A percentile compares a stretch with the other conserved stretches of the same genome.
These are phyloP conservation scores for Cercospora sojina DNA, from an alignment of 2,329 filamentous ascomycete species.

Conservation along the genomic window DNA sequence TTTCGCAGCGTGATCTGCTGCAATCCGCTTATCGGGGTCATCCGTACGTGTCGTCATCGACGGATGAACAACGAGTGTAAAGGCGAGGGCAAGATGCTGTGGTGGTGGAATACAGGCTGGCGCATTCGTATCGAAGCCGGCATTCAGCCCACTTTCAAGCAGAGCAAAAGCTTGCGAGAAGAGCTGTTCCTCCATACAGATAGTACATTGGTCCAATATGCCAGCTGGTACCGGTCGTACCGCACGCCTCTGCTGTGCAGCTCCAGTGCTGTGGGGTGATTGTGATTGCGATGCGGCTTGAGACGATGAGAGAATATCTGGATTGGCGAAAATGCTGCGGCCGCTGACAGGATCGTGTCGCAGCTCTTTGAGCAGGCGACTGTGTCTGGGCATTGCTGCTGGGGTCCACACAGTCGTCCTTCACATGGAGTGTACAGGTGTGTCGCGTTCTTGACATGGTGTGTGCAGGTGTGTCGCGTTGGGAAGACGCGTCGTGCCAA, in stretches of 20 bases:
- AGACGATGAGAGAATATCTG: slow-evolving; percentile 10
- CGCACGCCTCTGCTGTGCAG: slow-evolving; percentile 9
- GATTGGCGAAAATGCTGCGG: slow-evolving; percentile 15
- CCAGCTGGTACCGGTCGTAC: slow-evolving; percentile 7
- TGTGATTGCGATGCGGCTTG: background rate
- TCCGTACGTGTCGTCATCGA: slow-evolving; percentile 70
- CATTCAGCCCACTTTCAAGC: slow-evolving; percentile 61
- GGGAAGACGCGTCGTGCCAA: background rate
- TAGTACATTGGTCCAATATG: slow-evolving; percentile 20
- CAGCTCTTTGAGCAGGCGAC: slow-evolving; percentile 15
- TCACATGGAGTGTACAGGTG: background rate
- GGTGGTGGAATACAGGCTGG: slow-evolving; percentile 66
- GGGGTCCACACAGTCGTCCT: background rate
- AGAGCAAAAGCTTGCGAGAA: slow-evolving; percentile 52
- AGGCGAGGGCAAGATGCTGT: slow-evolving; percentile 72
- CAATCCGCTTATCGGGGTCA: slow-evolving; percentile 59
- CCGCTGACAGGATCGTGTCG: slow-evolving; percentile 13
- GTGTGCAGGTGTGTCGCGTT: background rate
- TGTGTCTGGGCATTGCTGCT: slow-evolving; percentile 6
- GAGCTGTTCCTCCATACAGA: slow-evolving; percentile 68
- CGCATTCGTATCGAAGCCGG: slow-evolving; percentile 48
- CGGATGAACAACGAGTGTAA: slow-evolving; percentile 80
- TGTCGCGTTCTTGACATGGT: background rate
- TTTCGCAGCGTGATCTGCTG: slow-evolving; percentile 64
- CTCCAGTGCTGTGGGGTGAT: slow-evolving; percentile 2